Base-by-base conservation (phyloP, 2,329 filamentous ascomycete species). In the Cladosporium sp. region DNA sequence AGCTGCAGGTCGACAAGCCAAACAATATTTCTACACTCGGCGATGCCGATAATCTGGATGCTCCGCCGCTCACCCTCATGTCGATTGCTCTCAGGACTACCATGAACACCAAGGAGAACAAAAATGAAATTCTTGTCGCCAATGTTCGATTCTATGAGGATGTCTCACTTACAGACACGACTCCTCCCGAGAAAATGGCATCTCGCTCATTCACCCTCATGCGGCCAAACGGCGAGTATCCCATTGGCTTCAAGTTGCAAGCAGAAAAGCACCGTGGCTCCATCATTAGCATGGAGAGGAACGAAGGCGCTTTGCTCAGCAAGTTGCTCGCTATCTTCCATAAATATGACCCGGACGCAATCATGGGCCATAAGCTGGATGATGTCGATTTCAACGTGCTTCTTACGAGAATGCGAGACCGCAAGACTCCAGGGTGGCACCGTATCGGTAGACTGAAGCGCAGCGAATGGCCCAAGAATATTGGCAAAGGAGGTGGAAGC, bases 371-470 rank as follows among this genome's bases (percentile, higher is more conserved):
- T 68, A 87, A 95, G 62, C 79, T 99, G n/a, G 93, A 99, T 68
- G 93, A 95, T 61, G 90, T 96, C 3, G 93, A 99, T 66, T 95
- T 95, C 67, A 95, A 90, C 59, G 84, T 96, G 51, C 75, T 99
- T 9, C 76, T 99, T 20, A 95, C 83, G 66, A 85, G 93, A 44
- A 76, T 99, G 60, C 84, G 89, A 55, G 88, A 95, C 64, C 91
- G 87, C 70, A 97, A 92, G 70, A 93, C 89, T 0, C 89, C 89
- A 13, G 88, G 91, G 54, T 99, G 93, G 92, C 95, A 95, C 56
- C 84, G 92, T 18, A 87, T 99, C 50, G 93, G 93, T 47, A 81
- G 93, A 52, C 75, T 99, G 60, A 88, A 88, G 69, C 84, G 91
- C 58, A 79, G 80, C 4, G 80, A 89, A 42, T 99, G 93, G 93